Base-by-base conservation (phyloP, 192 early-diverging fungal species). In the Gonapodya sp. region DNA sequence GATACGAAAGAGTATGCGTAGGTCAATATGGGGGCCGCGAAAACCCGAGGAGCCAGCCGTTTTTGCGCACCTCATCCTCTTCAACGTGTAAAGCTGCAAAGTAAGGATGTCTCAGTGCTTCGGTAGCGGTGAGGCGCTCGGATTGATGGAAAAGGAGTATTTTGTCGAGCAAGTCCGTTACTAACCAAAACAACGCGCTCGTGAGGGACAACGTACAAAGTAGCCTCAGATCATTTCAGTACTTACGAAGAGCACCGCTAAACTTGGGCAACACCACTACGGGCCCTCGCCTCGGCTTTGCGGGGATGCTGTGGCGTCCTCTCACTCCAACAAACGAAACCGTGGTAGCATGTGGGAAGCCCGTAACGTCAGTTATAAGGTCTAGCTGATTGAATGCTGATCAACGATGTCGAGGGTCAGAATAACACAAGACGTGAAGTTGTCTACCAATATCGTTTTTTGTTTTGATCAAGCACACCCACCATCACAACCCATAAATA, bases 401-500 rank as follows among this genome's bases (percentile, higher is more conserved):
- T 64, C 8, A 24, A 16, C 46, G 24, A 64, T n/a, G n/a, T n/a
- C n/a, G n/a, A n/a, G n/a, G n/a, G 46, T 64, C 46, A 64, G 24
- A 8, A 16, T 64, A 8, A 64, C 8, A 24, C 46, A 8, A 64
- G 24, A 24, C 8, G 8, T 64, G 24, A 64, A 64, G 46, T 24
- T 24, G 8, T 64, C n/a, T n/a, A n/a, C n/a, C n/a, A n/a, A n/a
- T n/a, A n/a, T n/a, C n/a, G n/a, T n/a, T n/a, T n/a, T 64, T 64
- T 16, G 24, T 8, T 64, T 24, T 24, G 8, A 64, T 64, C 46
- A 16, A 64, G 8, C 24, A 8, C 8, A 64, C 46, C 46, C 31
- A 72, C 35, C 89, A 82, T 91, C 87, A 1, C 1, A 35, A 72
- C 90, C 90, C 74, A 88, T 90, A 80, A 91, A 91, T 8, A 91